A percentile compares a stretch with the other conserved stretches of the same genome.
Conservation (phyloP, 331 rosid species). For the Rosa hybrid region DNA sequence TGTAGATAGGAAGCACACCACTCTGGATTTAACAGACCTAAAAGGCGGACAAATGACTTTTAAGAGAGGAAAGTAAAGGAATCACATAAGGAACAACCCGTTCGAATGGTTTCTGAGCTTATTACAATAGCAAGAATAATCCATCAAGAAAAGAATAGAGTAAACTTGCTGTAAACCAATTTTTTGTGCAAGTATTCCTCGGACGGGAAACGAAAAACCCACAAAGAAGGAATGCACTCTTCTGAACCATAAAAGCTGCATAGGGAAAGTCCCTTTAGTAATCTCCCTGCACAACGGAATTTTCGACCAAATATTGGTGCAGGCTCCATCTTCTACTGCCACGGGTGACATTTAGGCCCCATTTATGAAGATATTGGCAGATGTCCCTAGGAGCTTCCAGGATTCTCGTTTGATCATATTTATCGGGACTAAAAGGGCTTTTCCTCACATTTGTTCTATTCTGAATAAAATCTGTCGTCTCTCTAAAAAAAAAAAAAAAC, state of each 20-base stretch:
- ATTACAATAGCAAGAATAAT: conserved; percentile 30
- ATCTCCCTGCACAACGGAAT: background rate
- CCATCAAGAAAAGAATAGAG: conserved; percentile 62
- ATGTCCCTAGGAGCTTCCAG: too few species aligned
- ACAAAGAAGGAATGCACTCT: conserved; percentile 21
- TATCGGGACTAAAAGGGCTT: too few species aligned
- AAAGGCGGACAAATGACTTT: conserved; percentile 20
- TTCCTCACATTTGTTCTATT: too few species aligned
- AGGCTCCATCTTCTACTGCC: too few species aligned
- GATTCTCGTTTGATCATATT: too few species aligned
- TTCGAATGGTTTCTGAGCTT: conserved; percentile 22
- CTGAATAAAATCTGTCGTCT: too few species aligned
- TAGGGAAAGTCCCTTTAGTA: background rate
- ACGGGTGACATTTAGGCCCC: too few species aligned
- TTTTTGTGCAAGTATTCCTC: conserved; percentile 24
- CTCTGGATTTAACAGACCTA: conserved; percentile 16
- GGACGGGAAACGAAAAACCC: conserved; percentile 26
- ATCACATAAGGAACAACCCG: conserved; percentile 40
- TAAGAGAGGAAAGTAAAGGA: conserved; percentile 35
- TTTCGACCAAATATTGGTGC: background rate
- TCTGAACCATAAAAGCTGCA: background rate
- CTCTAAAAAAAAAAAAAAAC: too few species aligned
- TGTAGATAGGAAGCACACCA: background rate
- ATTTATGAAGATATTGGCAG: too few species aligned
- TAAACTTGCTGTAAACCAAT: conserved; percentile 31